Conservation (phyloP, 495 filamentous ascomycete species). For the Terfezia claveryi region DNA sequence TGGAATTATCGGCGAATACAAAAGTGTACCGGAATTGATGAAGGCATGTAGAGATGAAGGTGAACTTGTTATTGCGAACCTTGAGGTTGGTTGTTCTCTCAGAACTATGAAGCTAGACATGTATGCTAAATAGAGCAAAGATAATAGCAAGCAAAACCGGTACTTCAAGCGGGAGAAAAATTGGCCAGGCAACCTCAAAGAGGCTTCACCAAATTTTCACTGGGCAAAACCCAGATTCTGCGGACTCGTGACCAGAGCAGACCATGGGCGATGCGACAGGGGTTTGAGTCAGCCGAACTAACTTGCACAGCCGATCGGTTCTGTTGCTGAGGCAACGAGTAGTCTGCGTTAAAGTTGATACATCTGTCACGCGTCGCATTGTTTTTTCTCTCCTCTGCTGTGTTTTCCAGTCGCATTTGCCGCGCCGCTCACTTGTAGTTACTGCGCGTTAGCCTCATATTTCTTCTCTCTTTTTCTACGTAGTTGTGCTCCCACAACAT, state of each 20-base stretch:
- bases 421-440: too few species aligned
- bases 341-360: too few species aligned
- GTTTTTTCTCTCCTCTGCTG: too few species aligned
- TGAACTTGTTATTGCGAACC: slow-evolving; percentile 34
- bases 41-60: slow-evolving; percentile 37
- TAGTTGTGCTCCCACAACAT: too few species aligned
- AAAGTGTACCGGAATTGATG: slow-evolving; percentile 33
- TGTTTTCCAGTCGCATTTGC: too few species aligned
- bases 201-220: not conserved
- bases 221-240: not conserved
- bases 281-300: too few species aligned
- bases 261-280: not conserved
- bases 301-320: too few species aligned
- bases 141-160: not conserved
- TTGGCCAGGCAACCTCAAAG: not conserved
- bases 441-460: too few species aligned
- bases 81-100: slow-evolving; percentile 24
- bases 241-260: not conserved
- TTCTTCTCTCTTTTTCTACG: too few species aligned
- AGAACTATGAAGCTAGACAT: too few species aligned
- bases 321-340: too few species aligned
- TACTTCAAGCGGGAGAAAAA: not conserved
- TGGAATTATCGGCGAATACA: slow-evolving; percentile 42
- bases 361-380: too few species aligned
- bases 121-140: not conserved